These are phyloP conservation scores for Pyricularia sp. DNA, from an alignment of 2,329 filamentous ascomycete species.

Conservation along the genomic window DNA sequence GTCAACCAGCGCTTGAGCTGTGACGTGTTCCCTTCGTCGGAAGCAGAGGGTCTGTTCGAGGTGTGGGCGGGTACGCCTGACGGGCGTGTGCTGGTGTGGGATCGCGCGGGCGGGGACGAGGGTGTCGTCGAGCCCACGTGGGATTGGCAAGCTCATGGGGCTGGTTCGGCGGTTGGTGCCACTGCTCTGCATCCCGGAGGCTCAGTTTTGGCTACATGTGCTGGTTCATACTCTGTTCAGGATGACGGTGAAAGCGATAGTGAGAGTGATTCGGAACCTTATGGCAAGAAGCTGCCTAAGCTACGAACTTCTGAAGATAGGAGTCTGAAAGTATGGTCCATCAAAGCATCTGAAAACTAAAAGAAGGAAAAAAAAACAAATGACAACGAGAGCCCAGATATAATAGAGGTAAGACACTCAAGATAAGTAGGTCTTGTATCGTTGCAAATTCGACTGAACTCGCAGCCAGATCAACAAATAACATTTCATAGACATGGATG, in stretches of 20 bases:
- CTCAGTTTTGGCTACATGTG: constrained; percentile 42
- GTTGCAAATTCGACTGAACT: not conserved
- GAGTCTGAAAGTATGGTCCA: constrained; percentile 29
- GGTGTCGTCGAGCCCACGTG: constrained; percentile 30
- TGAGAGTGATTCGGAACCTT: constrained; percentile 12
- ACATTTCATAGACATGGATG: not conserved
- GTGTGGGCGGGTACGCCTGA: constrained; percentile 47
- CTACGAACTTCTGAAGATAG: constrained; percentile 21
- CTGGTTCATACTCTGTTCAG: constrained; percentile 28
- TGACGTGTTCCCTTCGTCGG: constrained; percentile 35
- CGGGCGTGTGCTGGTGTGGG: constrained; percentile 45
- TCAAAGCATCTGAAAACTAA: not conserved
- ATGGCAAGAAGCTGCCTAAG: constrained; percentile 5
- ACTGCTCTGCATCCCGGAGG: constrained; percentile 39
- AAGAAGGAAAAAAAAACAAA: not conserved
- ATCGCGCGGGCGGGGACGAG: constrained; percentile 34
- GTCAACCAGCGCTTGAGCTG: constrained; percentile 44
- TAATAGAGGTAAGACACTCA: not conserved
- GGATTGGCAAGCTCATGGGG: constrained; percentile 32
- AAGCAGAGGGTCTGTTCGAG: constrained; percentile 32
- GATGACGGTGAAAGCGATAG: constrained; percentile 5
- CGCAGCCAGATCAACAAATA: not conserved
- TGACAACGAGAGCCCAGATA: not conserved
- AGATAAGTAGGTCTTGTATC: not conserved
- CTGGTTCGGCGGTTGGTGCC: constrained; percentile 31